Evolutionary conservation across 768 basidiomycete species (phyloP), one percentile per base, ranked within the genome.

Genomic region (Pleurotus ostreatus): DNA sequence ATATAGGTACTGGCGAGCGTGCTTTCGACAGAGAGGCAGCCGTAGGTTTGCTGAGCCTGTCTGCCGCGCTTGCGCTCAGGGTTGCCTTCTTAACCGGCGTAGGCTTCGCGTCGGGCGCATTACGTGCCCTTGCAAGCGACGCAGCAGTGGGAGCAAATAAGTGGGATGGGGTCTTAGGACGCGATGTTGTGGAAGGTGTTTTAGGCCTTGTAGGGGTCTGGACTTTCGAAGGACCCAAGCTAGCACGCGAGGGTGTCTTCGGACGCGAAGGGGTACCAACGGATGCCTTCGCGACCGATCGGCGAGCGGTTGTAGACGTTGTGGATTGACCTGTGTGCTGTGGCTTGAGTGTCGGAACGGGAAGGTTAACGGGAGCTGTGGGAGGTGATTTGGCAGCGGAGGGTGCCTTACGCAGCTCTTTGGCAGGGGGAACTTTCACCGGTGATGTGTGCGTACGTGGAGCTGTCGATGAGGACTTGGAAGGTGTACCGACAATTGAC

Each of bases 91-190:
- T 83, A 16, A 70, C 68, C 0, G 85, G 78, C 0, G 75, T 73
- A 0, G 83, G 77, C 5, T 74, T 70, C 1, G 69, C 70, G 1
- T 75, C 74, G 6, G 72, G 74, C 0, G 79, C 76, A 63, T 79
- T 82, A 48, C 88, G 84, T 34, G 85, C 77, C 49, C 77, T 80
- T 0, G 91, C 91, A 6, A 92, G 80, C 7, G 89, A 90, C 2
- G 90, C 88, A 0, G 89, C 91, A 1, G 91, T 93, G 0, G 91
- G 91, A 5, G 91, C 89, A 63, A 86, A 91, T 18, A 92, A 68
- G 11, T 88, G 85, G 1, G 82, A 74, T 2, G 86, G 83, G 0
- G 85, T 85, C 70, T 85, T 88, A 37, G 81, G 78, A 55, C 80
- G 76, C 15, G 70, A 66, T 26, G 69, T 64, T 2, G 70, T 63